Base-by-base conservation (phyloP, 768 basidiomycete genomes). In the Clitopilus hobsonii region DNA sequence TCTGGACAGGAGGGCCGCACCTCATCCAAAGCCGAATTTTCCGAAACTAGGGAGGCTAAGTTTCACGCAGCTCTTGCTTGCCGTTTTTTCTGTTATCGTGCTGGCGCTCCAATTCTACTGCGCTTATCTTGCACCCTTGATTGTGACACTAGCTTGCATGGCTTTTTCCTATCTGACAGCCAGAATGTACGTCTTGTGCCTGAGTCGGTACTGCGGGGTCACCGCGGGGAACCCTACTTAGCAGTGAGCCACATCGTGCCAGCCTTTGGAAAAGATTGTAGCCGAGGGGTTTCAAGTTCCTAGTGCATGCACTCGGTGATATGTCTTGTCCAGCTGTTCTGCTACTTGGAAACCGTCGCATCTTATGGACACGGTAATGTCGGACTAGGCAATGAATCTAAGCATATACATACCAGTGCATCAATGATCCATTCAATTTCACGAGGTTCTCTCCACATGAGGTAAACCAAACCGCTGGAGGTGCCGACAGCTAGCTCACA, bases 291-390 rank as follows among this genome's bases (percentile, higher is more conserved):
- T 23, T 18, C 41, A 45, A 6, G 16, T 45, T 45, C n/a, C 41
- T 16, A 45, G 10, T 8, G 22, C 22, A 5, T 45, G 22, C 3
- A 20, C 41, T 45, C 18, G 22, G 41, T 45, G 41, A 45, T 45
- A 45, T 20, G 41, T 45, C 41, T 45, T 18, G 22, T 23, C 30
- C 30, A 16, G 30, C 30, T 32, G 30, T 32, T 16, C 16, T 45
- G n/a, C n/a, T 20, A 18, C 41, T 45, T 45, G 41, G 41, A 45
- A 23, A 45, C 41, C 41, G 41, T 45, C 41, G 22, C 41, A 45
- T 45, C 41, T 45, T 45, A 18, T 45, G 41, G 41, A 45, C 41
- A 45, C 41, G 41, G 41, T 45, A 16, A 45, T 45, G 41, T 45
- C 41, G 41, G 41, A 45, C n/a, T 45, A 23, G 3, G 41, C 41